Conservation (phyloP, 2,329 filamentous ascomycete genomes). For the Penicillium sclerotigenum region DNA sequence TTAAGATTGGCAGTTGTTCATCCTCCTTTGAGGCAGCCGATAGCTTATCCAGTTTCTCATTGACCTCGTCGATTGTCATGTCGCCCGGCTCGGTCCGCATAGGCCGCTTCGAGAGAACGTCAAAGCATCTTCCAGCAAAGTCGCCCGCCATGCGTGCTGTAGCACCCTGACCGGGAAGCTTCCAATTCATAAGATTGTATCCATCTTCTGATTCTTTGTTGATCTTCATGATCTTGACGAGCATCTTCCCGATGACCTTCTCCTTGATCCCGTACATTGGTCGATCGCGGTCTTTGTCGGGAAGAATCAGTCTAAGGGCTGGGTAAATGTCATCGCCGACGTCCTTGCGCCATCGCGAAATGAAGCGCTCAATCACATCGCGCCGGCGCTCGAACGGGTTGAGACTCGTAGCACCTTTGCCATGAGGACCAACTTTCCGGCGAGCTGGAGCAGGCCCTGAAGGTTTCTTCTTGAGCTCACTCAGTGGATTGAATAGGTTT, state of each 20-base stretch:
- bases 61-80: conserved; percentile 87
- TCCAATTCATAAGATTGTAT: conserved; percentile 84
- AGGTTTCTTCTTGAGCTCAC: conserved; percentile 72
- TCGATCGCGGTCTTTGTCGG: conserved; percentile 87
- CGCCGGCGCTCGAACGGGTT: conserved; percentile 75
- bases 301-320: conserved; percentile 83
- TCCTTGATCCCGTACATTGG: conserved; percentile 95
- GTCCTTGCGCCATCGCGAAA: conserved; percentile 78
- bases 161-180: conserved; percentile 69
- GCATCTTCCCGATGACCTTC: conserved; percentile 78
- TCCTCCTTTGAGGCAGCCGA: conserved; percentile 73
- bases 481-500: conserved; percentile 75
- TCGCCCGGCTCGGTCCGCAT: conserved; percentile 70
- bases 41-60: conserved; percentile 75
- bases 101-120: conserved; percentile 79
- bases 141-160: conserved; percentile 73
- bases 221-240: conserved; percentile 92
- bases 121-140: conserved; percentile 84
- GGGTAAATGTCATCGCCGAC: conserved; percentile 93
- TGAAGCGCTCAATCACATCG: conserved; percentile 80
- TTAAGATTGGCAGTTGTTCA: conserved; percentile 77
- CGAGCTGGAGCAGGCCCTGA: conserved; percentile 54
- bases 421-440: conserved; percentile 59
- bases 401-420: conserved; percentile 47
- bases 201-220: conserved; percentile 87